These are phyloP conservation scores for Blastobotrys persicus DNA, from an alignment of 1,139 yeast genomes.

Conservation along the genomic window DNA sequence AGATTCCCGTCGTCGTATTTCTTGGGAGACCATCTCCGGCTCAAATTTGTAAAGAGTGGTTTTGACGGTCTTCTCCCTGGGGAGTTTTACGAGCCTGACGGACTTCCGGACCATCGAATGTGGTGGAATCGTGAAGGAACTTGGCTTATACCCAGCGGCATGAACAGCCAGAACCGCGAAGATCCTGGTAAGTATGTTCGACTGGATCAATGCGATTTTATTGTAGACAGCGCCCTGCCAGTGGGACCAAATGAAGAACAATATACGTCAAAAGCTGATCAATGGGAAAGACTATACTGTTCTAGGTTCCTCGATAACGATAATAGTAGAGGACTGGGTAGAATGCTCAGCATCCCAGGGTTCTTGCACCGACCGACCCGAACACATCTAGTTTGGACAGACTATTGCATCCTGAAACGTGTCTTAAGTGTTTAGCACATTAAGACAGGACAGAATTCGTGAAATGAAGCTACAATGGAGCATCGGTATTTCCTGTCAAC, in stretches of 20 bases:
- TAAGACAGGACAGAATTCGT: no score
- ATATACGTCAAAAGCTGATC: conserved; percentile 25
- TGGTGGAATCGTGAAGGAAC: conserved; percentile 33
- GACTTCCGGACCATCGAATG: conserved; percentile 7
- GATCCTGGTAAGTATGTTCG: conserved; percentile 31
- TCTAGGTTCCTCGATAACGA: conserved; percentile 39
- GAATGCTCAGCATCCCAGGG: conserved; percentile 41
- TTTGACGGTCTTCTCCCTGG: conserved; percentile 89
- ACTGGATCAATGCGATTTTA: conserved; percentile 34
- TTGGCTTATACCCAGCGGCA: conserved; percentile 52
- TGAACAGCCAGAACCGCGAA: conserved; percentile 68
- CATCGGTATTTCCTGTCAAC: no score
- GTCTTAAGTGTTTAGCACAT: background rate
- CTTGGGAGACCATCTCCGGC: conserved; percentile 57
- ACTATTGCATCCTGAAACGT: conserved; percentile 32
- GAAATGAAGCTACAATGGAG: no score
- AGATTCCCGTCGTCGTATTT: conserved; percentile 88
- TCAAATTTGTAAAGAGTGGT: conserved; percentile 69
- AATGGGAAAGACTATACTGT: conserved; percentile 39
- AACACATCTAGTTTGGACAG: conserved; percentile 29
- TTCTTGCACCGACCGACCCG: conserved; percentile 24
- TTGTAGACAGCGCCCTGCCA: conserved; percentile 36
- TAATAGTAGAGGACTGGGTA: conserved; percentile 41
- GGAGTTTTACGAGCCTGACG: conserved; percentile 57
- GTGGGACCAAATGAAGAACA: conserved; percentile 26